Evolutionary conservation across 805 yeast species (phyloP).

Genomic region (Hanseniaspora guilliermondii): DNA sequence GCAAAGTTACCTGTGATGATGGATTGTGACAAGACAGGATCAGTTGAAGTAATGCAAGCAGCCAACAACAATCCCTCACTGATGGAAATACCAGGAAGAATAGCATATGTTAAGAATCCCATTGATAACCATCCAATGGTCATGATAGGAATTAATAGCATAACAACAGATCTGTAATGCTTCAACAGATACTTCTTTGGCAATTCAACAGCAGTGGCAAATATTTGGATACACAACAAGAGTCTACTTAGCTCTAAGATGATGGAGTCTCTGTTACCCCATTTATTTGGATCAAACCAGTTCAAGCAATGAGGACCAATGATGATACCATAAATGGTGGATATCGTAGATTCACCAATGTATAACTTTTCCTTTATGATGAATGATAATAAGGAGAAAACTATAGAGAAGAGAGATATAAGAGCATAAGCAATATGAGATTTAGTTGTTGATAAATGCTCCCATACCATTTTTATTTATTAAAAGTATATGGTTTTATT

Average conservation of each 20-base stretch:
- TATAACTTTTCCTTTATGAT: constrained; percentile 72
- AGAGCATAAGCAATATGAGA: constrained; percentile 84
- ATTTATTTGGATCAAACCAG: constrained; percentile 70
- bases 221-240: constrained; percentile 75
- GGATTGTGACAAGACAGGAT: constrained; percentile 89
- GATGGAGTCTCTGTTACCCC: constrained; percentile 66
- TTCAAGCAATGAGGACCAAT: constrained; percentile 77
- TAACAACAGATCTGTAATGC: constrained; percentile 67
- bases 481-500: background rate
- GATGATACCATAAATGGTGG: constrained; percentile 71
- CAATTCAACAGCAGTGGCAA: constrained; percentile 87
- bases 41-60: constrained; percentile 90
- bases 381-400: constrained; percentile 69
- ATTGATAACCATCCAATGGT: constrained; percentile 78
- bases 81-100: constrained; percentile 63
- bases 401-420: constrained; percentile 67
- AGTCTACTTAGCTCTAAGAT: constrained; percentile 76
- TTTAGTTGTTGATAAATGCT: constrained; percentile 32
- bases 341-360: constrained; percentile 86
- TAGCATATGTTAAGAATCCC: constrained; percentile 64
- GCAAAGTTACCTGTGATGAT: constrained; percentile 86
- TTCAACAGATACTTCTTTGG: constrained; percentile 79
- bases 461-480: constrained; percentile 23
- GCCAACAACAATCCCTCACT: constrained; percentile 60
- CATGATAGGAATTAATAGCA: constrained; percentile 77